Evolutionary conservation across 2,329 filamentous ascomycete genomes (phyloP).

Genomic region (Tolypocladium pustulatum): DNA sequence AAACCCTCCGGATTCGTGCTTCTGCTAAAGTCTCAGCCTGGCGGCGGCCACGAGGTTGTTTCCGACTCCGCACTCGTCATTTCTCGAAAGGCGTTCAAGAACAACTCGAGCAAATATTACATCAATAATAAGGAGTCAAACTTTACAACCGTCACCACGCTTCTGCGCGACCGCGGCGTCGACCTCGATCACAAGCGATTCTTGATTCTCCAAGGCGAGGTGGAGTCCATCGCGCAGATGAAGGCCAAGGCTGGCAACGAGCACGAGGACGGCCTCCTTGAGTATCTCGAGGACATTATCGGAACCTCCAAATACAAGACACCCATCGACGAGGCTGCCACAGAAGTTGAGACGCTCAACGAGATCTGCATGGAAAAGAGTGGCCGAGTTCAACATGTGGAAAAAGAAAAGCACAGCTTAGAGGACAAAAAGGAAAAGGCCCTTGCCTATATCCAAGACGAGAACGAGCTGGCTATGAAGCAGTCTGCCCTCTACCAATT

Average conservation of each 20-base stretch:
- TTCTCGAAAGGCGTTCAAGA: conserved; percentile 89
- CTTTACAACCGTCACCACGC: conserved; percentile 81
- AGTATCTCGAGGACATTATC: conserved; percentile 97
- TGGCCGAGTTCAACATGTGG: conserved; percentile 88
- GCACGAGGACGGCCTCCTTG: conserved; percentile 89
- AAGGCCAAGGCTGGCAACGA: conserved; percentile 92
- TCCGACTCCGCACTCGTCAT: conserved; percentile 79
- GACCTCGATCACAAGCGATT: conserved; percentile 98
- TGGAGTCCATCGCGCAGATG: conserved; percentile 98
- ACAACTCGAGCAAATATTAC: conserved; percentile 97
- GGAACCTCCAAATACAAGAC: conserved; percentile 97
- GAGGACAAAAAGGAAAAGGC: conserved; percentile 97
- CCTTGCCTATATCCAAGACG: conserved; percentile 75
- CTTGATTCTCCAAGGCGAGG: conserved; percentile 91
- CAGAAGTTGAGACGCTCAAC: conserved; percentile 85
- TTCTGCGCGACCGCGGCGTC: conserved; percentile 79
- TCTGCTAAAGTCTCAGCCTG: conserved; percentile 39
- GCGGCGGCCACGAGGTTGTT: conserved; percentile 64
- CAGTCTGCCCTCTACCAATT: conserved; percentile 90
- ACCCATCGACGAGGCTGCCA: conserved; percentile 86
- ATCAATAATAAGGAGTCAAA: conserved; percentile 85
- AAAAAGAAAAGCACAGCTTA: conserved; percentile 87
- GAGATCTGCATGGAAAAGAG: conserved; percentile 95
- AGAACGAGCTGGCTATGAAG: conserved; percentile 85
- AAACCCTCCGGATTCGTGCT: no score